phyloP scores from a whole-genome alignment of 352 stramenopile genomes.

The Phytophthora foliorum region DNA sequence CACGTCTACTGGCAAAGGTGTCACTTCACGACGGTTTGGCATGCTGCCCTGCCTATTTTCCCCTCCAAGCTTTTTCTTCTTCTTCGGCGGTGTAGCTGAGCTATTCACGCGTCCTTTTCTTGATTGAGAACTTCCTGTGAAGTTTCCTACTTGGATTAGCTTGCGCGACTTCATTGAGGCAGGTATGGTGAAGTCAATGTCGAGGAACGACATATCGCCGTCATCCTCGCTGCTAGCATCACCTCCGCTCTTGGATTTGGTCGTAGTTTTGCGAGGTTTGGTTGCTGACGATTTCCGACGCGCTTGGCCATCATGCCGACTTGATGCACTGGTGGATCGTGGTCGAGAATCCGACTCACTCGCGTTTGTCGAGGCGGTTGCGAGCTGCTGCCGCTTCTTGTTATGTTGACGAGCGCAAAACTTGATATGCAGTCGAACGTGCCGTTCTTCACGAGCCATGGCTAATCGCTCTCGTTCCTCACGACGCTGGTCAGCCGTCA shows the following conservation, averaged over 20 bases:
- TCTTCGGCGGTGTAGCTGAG: background rate
- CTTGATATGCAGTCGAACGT: constrained; percentile 61
- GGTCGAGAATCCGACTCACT: constrained; percentile 25
- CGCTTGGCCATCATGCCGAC: constrained; percentile 5
- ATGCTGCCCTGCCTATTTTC: constrained; percentile 4
- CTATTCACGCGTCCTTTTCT: constrained; percentile 18
- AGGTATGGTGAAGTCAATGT: constrained; percentile 59
- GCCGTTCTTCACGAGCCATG: constrained; percentile 81
- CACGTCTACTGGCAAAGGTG: background rate
- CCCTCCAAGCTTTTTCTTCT: constrained; percentile 13
- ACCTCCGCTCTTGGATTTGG: constrained; percentile 13
- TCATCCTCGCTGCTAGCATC: constrained; percentile 35
- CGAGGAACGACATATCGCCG: constrained; percentile 56
- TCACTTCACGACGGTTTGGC: background rate
- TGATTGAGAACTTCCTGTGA: constrained; percentile 19
- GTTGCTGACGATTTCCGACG: constrained; percentile 11
- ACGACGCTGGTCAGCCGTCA: constrained; percentile 63
- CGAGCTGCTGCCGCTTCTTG: constrained; percentile 30
- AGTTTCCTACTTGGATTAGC: constrained; percentile 14
- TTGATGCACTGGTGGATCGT: constrained; percentile 16
- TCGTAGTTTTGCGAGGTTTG: constrained; percentile 12
- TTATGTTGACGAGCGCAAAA: constrained; percentile 36
- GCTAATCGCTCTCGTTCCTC: constrained; percentile 71
- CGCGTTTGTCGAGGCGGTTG: constrained; percentile 20
- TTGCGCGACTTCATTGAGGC: constrained; percentile 41